Evolutionary conservation across 495 filamentous ascomycete genomes (phyloP), one percentile per base, ranked within the genome.

Genomic region (Arthonia radiata): DNA sequence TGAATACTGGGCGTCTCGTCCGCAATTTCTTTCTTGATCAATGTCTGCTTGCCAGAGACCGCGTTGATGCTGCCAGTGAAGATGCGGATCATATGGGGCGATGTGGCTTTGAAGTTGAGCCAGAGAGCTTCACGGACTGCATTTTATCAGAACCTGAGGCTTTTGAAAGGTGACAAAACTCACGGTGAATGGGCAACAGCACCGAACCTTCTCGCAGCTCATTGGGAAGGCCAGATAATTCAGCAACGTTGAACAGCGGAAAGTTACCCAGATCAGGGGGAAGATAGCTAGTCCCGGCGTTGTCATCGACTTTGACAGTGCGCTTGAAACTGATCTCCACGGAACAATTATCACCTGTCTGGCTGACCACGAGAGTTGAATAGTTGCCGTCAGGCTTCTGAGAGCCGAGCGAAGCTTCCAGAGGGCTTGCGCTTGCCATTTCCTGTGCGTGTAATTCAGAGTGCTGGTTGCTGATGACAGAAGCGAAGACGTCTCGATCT

Each of bases 11-110:
- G 28, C 0, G 28, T 11, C 1, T 31, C 23, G 1, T 22, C 11
- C 11, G 37, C 21, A 9, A 26, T 19, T 22, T 17, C 26, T 27
- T 29, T 21, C 4, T 41, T 42, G 11, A 49, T 49, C 6, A 27
- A n/a, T 24, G 28, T 34, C 1, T 40, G 40, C 14, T 53, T 43
- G 2, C 53, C 56, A 7, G 53, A 54, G 13, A 64, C 30, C 1
- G 44, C 57, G 28, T 63, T 63, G 13, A 61, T 37, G 0, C 51
- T 47, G 7, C 56, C 59, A 7, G 50, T 35, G 30, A 46, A 54
- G 25, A 62, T 36, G 27, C 50, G 50, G 23, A 63, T 38, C 1
- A 53, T 52, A 31, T 56, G 61, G 0, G 33, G 41, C 0, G 18
- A 1, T 2, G 15, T 10, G 7, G 44, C 29, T 0, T 14, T 4